These are phyloP conservation scores for Asterophora lycoperdoides DNA, from an alignment of 768 basidiomycete species.

Conservation along the genomic window DNA sequence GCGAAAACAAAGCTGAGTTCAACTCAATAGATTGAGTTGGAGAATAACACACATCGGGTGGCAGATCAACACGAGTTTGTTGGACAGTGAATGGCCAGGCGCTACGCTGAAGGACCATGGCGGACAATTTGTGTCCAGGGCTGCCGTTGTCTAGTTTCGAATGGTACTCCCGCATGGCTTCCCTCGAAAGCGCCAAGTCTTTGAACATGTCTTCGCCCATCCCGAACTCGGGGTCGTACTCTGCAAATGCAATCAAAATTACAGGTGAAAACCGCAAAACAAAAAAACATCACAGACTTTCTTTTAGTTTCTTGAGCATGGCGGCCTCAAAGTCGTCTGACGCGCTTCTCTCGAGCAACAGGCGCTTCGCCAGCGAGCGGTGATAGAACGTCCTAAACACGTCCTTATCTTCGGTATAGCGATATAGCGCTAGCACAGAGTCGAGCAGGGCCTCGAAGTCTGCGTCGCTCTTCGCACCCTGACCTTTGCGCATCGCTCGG, in stretches of 20 bases:
- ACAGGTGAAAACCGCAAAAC: too few relatives aligned
- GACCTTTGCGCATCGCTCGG: conserved; percentile 80
- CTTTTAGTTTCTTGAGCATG: conserved; percentile 82
- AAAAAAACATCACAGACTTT: conserved; percentile 38
- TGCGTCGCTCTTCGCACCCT: conserved; percentile 59
- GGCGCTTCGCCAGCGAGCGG: conserved; percentile 79
- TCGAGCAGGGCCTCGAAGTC: conserved; percentile 64
- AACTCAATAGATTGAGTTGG: conserved; percentile 5
- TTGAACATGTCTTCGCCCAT: conserved; percentile 96
- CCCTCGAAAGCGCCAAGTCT: conserved; percentile 74
- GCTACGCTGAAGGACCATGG: conserved; percentile 82
- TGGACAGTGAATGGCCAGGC: conserved; percentile 79
- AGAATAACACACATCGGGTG: conserved; percentile 39
- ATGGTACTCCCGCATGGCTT: conserved; percentile 66
- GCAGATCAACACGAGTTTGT: conserved; percentile 48
- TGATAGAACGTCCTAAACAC: conserved; percentile 93
- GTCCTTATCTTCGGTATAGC: conserved; percentile 89
- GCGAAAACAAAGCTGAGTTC: conserved; percentile 6
- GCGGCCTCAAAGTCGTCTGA: conserved; percentile 83
- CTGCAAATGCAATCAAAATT: conserved; percentile 34
- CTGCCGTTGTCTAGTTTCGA: conserved; percentile 35
- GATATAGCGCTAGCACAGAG: conserved; percentile 66
- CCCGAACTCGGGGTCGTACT: conserved; percentile 93
- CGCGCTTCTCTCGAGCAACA: conserved; percentile 81
- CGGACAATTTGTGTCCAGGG: conserved; percentile 50